Evolutionary conservation across 1,284 basidiomycete species (phyloP).

Genomic region (Trametes polyzona): DNA sequence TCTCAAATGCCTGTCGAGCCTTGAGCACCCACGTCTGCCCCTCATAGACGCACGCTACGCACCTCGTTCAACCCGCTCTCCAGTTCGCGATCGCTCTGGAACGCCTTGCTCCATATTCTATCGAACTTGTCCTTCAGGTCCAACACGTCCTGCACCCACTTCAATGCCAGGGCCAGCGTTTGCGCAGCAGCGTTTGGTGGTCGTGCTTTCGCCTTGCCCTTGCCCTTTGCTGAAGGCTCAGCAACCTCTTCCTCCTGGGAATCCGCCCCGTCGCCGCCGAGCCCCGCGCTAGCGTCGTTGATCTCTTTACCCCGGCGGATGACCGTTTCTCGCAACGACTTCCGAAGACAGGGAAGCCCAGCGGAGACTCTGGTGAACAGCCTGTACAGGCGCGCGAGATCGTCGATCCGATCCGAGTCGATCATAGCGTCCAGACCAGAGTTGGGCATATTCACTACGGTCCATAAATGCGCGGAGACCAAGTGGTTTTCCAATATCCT

Average conservation of each 20-base stretch:
- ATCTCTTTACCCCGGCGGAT: slow-evolving; percentile 80
- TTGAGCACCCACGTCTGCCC: too few relatives aligned
- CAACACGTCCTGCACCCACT: slow-evolving; percentile 95
- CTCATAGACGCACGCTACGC: slow-evolving; percentile 23
- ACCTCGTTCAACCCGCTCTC: slow-evolving; percentile 91
- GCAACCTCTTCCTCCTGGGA: slow-evolving; percentile 43
- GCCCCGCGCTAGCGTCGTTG: slow-evolving; percentile 53
- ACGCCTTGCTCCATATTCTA: slow-evolving; percentile 70
- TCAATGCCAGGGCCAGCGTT: slow-evolving; percentile 66
- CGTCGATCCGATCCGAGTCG: slow-evolving; percentile 77
- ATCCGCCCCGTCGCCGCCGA: slow-evolving; percentile 39
- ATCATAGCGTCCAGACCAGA: slow-evolving; percentile 92
- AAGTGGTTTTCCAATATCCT: slow-evolving; percentile 81
- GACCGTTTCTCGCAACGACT: slow-evolving; percentile 78
- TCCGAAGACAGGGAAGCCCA: slow-evolving; percentile 71
- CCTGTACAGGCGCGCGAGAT: slow-evolving; percentile 82
- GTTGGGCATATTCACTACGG: slow-evolving; percentile 80
- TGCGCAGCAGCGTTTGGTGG: slow-evolving; percentile 46
- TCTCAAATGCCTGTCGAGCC: slow-evolving; percentile 79
- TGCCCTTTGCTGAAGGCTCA: slow-evolving; percentile 52
- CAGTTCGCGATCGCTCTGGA: slow-evolving; percentile 76
- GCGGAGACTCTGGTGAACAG: slow-evolving; percentile 76
- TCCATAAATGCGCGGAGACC: slow-evolving; percentile 76
- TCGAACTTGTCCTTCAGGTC: slow-evolving; percentile 94
- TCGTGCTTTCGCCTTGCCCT: slow-evolving; percentile 65